Base-by-base conservation (phyloP, 225 moss, liverwort and hornwort species). In the Antitrichia curtipendula region DNA sequence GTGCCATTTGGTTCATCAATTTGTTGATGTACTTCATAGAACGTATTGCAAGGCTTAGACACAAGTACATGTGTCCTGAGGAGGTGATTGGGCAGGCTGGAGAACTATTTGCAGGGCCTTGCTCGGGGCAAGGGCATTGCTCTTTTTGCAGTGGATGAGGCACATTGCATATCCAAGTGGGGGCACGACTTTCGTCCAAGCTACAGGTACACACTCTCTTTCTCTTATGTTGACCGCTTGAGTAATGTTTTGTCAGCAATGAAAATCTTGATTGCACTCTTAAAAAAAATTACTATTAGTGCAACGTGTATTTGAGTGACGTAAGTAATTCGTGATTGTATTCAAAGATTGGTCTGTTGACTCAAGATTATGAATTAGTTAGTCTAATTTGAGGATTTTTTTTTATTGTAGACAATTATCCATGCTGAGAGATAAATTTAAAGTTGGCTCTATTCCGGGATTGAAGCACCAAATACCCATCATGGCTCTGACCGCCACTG, bases 401-500 rank as follows among this genome's bases (percentile, higher is more conserved):
- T 89, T 90, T 95, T 75, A 84, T 78, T 92, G 85, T 87, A 95
- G 95, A 86, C 93, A 94, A 86, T 91, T 96, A 84, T 93, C 93
- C 38, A 90, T 94, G 83, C 90, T 96, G 32, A 91, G 96, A 73
- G 88, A 92, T 82, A 93, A 92, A 86, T 96, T 96, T 81, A 89
- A 90, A 75, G 92, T 89, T 27, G 89, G 92, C 66, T 79, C 86
- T 74, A 84, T 90, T 82, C 91, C 90, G 47, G 92, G 93, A 75
- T 86, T 89, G 91, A 93, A 88, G 83, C 89, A 66, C 81, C 91
- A 92, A 83, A 92, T 96, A 91, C 95, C 96, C 49, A 95, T 96
- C 64, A 96, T 96, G 96, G 96, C 95, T 61, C 92, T 96, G 78
- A 96, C 96, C 86, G 96, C 96, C 62, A 96, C 96, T 81, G 95